Evolutionary conservation across 768 basidiomycete genomes (phyloP).

Genomic region (Suillus cothurnatus): DNA sequence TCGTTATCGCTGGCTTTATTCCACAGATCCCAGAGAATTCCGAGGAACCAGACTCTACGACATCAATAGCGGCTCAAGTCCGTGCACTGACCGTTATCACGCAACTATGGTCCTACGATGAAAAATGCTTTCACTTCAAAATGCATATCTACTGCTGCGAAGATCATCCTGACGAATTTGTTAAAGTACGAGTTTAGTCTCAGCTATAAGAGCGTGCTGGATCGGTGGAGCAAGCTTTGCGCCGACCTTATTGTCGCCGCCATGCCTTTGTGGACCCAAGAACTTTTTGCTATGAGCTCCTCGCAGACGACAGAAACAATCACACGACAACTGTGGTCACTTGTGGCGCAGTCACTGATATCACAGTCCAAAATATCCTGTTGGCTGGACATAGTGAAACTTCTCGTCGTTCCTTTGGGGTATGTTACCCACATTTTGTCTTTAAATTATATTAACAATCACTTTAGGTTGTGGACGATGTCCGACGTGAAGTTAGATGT

Average conservation of each 20-base stretch:
- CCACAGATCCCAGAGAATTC: conserved; percentile 6
- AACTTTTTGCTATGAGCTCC: conserved; percentile 30
- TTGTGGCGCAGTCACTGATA: conserved; percentile 40
- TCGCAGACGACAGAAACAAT: conserved; percentile 23
- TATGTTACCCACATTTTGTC: conserved; percentile 25
- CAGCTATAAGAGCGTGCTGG: conserved; percentile 39
- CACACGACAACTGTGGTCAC: conserved; percentile 49
- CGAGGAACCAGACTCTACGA: conserved; percentile 12
- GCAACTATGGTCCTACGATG: conserved; percentile 53
- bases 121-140: conserved; percentile 46
- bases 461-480: conserved; percentile 47
- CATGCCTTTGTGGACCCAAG: conserved; percentile 41
- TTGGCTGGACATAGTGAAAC: conserved; percentile 45
- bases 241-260: conserved; percentile 46
- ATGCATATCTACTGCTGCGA: conserved; percentile 47
- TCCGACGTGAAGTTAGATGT: conserved; percentile 41
- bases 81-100: conserved; percentile 41
- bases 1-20: conserved; percentile 41
- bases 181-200: conserved; percentile 47
- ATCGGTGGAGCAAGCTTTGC: conserved; percentile 52
- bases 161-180: conserved; percentile 46
- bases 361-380: conserved; percentile 24
- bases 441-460: conserved; percentile 9
- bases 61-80: conserved; percentile 33
- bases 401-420: conserved; percentile 53